Evolutionary conservation across 345 rosid genomes (phyloP).

Genomic region (Hibiscus trionum): DNA sequence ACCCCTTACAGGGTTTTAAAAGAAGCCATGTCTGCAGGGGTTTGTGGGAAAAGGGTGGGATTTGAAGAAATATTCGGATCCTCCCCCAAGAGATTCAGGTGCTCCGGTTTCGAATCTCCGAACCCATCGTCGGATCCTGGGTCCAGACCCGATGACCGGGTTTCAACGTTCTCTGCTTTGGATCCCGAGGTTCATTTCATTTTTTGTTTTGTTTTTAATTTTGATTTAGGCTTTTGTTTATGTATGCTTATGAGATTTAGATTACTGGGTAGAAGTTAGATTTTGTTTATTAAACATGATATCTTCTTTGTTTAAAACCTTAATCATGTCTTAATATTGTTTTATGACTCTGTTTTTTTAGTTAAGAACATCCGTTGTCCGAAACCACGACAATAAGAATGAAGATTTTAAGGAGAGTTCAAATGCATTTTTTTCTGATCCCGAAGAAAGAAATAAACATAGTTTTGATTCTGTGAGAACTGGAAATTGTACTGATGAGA

Average conservation of each 20-base stretch:
- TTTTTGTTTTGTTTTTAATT: background rate
- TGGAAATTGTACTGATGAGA: background rate
- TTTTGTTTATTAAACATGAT: background rate
- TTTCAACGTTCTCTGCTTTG: background rate
- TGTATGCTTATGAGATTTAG: background rate
- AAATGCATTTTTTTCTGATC: background rate
- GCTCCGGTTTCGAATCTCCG: background rate
- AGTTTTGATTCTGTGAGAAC: background rate
- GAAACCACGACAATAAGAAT: background rate
- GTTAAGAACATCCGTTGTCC: background rate
- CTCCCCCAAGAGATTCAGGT: constrained; percentile 5
- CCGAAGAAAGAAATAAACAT: background rate
- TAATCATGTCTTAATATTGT: background rate
- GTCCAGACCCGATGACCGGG: constrained; percentile 3
- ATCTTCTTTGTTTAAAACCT: background rate
- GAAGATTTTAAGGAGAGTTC: background rate
- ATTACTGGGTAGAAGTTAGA: background rate
- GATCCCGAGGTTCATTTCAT: constrained; percentile 2
- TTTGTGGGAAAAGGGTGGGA: constrained; percentile 7
- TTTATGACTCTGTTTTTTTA: background rate
- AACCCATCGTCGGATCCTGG: constrained; percentile 3
- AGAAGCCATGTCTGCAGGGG: constrained; percentile 2
- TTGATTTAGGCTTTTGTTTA: background rate
- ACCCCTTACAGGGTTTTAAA: background rate
- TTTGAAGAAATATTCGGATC: constrained; percentile 7